Base-by-base conservation (phyloP, 2,329 filamentous ascomycete species). In the Pochonia chlamydosporia region DNA sequence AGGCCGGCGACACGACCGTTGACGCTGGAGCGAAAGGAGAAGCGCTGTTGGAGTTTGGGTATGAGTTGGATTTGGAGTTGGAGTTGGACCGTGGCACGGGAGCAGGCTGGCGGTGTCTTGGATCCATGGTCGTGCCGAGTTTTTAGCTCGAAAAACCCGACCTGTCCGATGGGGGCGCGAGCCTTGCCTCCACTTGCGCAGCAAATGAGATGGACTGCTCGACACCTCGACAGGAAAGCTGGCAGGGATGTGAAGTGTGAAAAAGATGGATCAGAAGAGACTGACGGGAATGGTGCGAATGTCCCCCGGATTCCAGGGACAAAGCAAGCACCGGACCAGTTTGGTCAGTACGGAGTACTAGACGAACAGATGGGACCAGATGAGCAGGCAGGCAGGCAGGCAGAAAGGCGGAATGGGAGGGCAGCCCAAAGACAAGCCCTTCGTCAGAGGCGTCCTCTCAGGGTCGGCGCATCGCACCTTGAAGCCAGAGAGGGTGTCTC, bases 71-170 rank as follows among this genome's bases (percentile, higher is more conserved):
- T 33, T 31, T 40, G 43, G 40, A 44, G 43, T 41, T n/a, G 20
- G 39, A 42, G 47, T 43, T 46, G 45, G 35, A 33, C 31, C 39
- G 31, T 51, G 50, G 47, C 48, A 49, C 50, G 43, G 37, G 53
- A 39, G 46, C 53, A 39, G 45, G 51, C 53, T 53, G 54, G 52
- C 49, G 48, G 52, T 63, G 52, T 56, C 56, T 59, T 49, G 56
- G 54, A 52, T 55, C 58, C 67, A 69, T 52, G 41, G 45, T 66
- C 52, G 57, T 58, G 58, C 57, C 59, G 58, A 63, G 55, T 55
- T 62, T 62, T 63, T 61, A 65, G 63, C 60, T 63, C 59, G 52
- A 60, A 56, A 63, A 61, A 54, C 56, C 56, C 49, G 54, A 59
- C 47, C 25, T 21, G 35, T 33, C 28, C 21, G 16, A 36, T 43